These are phyloP conservation scores for Theileria luwenshuni DNA, from an alignment of 169 alveolate species.

Conservation along the genomic window DNA sequence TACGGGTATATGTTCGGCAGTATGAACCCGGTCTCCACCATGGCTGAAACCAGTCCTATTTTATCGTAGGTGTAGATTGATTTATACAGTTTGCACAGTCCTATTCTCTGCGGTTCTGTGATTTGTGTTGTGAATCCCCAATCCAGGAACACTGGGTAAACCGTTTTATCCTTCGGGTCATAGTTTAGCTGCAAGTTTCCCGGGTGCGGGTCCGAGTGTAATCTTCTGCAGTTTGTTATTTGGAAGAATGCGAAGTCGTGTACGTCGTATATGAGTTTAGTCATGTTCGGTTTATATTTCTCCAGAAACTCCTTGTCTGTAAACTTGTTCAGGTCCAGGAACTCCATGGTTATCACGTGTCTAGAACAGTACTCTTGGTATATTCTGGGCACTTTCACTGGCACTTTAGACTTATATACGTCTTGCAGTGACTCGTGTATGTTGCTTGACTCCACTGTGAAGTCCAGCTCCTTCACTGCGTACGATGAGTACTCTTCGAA, in stretches of 20 bases:
- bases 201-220: conserved; percentile 93
- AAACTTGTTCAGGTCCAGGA: conserved; percentile 84
- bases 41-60: conserved; percentile 54
- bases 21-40: conserved; percentile 52
- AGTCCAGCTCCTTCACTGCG: conserved; percentile 85
- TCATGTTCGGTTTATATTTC: conserved; percentile 64
- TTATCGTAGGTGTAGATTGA: conserved; percentile 44
- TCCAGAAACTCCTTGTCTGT: conserved; percentile 77
- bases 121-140: conserved; percentile 65
- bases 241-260: conserved; percentile 76
- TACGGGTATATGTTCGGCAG: conserved; percentile 13
- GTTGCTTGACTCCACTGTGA: conserved; percentile 78
- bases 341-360: conserved; percentile 87
- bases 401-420: conserved; percentile 75
- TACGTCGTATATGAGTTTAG: conserved; percentile 63
- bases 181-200: conserved; percentile 84
- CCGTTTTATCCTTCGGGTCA: conserved; percentile 36
- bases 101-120: conserved; percentile 37
- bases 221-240: conserved; percentile 77
- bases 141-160: conserved; percentile 60
- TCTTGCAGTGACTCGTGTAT: conserved; percentile 80
- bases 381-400: conserved; percentile 78
- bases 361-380: conserved; percentile 78
- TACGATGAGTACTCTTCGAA: conserved; percentile 87
- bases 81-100: conserved; percentile 32